Base-by-base conservation (phyloP, 164 flowering plant species). In the Protea cynaroides region DNA sequence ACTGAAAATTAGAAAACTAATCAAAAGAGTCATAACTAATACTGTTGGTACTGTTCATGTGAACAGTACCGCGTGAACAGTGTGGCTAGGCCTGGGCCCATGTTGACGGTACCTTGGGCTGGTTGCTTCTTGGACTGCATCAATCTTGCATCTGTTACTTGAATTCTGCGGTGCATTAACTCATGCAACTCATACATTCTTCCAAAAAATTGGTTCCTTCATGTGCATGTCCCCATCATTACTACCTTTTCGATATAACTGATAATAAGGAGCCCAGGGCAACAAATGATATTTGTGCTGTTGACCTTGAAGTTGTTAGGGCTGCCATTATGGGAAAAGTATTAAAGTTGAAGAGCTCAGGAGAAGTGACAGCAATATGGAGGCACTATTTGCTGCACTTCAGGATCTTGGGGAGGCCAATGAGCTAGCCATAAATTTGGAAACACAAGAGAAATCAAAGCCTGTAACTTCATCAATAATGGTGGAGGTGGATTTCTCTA, bases 281-380 rank as follows among this genome's bases (percentile, higher is more conserved):
- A 21, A 51, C 7, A 37, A 60, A 65, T 15, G 80, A 70, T 7
- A 29, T 15, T 54, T 78, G 65, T 14, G 73, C 69, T 25, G 58
- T 83, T 49, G 77, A 76, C 60, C 84, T 84, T 57, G 87, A 81
- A 53, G 75, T n/a, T 19, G 65, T 89, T 25, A 84, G 77, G 78
- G 81, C 81, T 62, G 80, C 96, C 10, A 69, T 81, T 25, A 78
- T 77, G 71, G 90, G 87, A 71, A 94, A 65, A 78, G 65, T 57
- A 71, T 64, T 1, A 65, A 64, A 34, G 72, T 91, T 51, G 86
- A 94, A 67, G 86, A 91, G 66, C 83, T 94, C 54, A 82, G 80
- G 73, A 83, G 97, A 75, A 85, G 67, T 64, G 87, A 81, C 3
- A 94, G 95, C 81, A 84, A 94, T 50, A 83, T 69, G 61, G 97